These are phyloP conservation scores for Cadophora sp. DNA, from an alignment of 2,329 filamentous ascomycete species.

Conservation along the genomic window DNA sequence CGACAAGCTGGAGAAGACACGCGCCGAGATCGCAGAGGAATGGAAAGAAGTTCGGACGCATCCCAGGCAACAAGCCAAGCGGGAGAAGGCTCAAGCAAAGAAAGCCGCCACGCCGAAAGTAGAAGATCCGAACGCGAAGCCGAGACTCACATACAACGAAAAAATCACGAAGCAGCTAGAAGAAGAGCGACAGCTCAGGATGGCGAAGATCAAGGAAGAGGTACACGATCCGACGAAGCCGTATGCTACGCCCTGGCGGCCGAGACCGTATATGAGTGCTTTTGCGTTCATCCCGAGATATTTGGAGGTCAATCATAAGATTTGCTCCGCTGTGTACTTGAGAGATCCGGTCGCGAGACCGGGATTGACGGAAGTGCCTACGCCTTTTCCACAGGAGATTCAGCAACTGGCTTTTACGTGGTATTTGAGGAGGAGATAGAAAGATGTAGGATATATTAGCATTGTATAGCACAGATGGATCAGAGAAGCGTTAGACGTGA, in stretches of 20 bases:
- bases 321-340: conserved; percentile 94
- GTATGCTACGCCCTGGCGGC: conserved; percentile 90
- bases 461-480: neutral
- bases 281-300: conserved; percentile 97
- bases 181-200: conserved; percentile 48
- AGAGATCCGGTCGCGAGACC: conserved; percentile 90
- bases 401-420: conserved; percentile 89
- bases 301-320: conserved; percentile 96
- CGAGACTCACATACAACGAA: conserved; percentile 24
- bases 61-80: conserved; percentile 7
- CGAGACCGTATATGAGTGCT: conserved; percentile 83
- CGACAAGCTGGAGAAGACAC: conserved; percentile 15
- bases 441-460: conserved; percentile 15
- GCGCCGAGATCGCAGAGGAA: conserved; percentile 1
- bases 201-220: conserved; percentile 76
- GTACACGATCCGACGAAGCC: conserved; percentile 80
- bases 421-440: conserved; percentile 68
- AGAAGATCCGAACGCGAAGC: neutral
- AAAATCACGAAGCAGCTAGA: conserved; percentile 41
- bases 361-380: conserved; percentile 82
- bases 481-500: neutral
- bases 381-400: conserved; percentile 75
- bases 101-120: conserved; percentile 3
- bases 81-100: neutral
- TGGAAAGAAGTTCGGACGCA: conserved; percentile 11